phyloP scores from a whole-genome alignment of 495 filamentous ascomycete species.

The Daldinia bambusicola region DNA sequence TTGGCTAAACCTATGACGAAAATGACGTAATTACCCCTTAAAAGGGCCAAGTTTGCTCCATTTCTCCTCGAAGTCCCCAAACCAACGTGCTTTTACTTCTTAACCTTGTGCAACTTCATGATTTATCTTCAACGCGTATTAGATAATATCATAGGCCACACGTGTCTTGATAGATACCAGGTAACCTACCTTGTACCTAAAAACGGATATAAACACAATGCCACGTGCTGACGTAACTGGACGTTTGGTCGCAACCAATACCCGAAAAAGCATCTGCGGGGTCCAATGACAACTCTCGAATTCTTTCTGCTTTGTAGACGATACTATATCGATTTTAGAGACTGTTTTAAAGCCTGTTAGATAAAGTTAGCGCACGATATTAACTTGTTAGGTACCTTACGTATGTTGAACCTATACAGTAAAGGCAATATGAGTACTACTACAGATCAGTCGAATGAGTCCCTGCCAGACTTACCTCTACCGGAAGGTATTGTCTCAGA shows the following conservation, averaged over 20 bases:
- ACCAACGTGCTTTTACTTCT: neutral
- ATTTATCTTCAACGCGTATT: neutral
- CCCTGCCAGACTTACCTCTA: conserved; percentile 61
- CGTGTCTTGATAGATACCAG: neutral
- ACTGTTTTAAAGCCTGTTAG: neutral
- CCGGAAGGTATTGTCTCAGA: conserved; percentile 62
- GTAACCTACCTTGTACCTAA: too few species aligned
- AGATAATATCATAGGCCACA: neutral
- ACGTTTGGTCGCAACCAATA: neutral
- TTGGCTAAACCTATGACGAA: conserved; percentile 33
- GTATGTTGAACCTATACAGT: too few species aligned
- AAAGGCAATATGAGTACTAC: conserved; percentile 23
- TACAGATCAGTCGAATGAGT: conserved; percentile 10
- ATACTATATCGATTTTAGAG: neutral
- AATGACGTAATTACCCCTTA: conserved; percentile 31
- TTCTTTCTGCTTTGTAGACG: neutral
- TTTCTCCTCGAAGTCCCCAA: neutral
- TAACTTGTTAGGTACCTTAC: neutral
- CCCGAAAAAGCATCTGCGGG: neutral
- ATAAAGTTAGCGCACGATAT: neutral
- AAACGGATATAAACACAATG: neutral
- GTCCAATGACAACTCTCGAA: neutral
- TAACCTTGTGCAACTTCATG: neutral
- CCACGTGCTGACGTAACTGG: conserved; percentile 1
- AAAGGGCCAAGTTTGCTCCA: neutral